Evolutionary conservation across 2,329 filamentous ascomycete species (phyloP), one percentile per base, ranked within the genome.

Genomic region (Zymoseptoria pseudotritici): DNA sequence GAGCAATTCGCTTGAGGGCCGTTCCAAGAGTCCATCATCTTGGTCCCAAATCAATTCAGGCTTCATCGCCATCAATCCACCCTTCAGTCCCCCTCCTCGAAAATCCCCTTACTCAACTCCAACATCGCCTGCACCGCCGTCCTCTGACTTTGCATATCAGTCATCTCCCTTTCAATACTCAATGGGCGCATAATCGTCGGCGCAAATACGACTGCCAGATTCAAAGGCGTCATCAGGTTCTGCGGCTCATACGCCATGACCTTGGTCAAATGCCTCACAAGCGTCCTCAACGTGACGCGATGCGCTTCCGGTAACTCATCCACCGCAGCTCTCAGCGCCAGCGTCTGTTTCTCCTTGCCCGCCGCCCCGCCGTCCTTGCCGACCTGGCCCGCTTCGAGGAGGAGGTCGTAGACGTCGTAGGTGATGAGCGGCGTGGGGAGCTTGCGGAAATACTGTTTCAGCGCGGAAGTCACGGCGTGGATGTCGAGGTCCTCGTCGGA

Each of bases 391-490:
- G 89, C 91, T 67, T 96, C 92, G 54, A 99, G 79, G 55, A 99
- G 83, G 49, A 85, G 83, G 67, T 97, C 93, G 71, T 99, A 99
- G 24, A 96, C 86, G 21, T 96, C 90, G 74, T 88, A 97, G 0
- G 93, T 96, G 68, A 99, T 85, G 31, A 99, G 81, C 2, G 94
- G 94, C 7, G 83, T 89, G 0, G 94, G 94, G 42, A 97, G 81
- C 75, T 92, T 94, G 67, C 94, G 86, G 83, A 99, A 96, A 73
- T 97, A 99, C 75, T 97, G 93, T 79, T 99, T 99, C 69, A 99
- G 77, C 20, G 93, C 90, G 71, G 91, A 96, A 1, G 94, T 97
- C 59, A 99, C 91, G 11, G 94, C 91, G 58, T 96, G 95, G 63
- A 99, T 97, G 73, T 99, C 94, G 58, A 97, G 82, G 66, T 91